Conservation (phyloP, 257 asterid genomes). For the Lithospermum erythrorhizon region DNA sequence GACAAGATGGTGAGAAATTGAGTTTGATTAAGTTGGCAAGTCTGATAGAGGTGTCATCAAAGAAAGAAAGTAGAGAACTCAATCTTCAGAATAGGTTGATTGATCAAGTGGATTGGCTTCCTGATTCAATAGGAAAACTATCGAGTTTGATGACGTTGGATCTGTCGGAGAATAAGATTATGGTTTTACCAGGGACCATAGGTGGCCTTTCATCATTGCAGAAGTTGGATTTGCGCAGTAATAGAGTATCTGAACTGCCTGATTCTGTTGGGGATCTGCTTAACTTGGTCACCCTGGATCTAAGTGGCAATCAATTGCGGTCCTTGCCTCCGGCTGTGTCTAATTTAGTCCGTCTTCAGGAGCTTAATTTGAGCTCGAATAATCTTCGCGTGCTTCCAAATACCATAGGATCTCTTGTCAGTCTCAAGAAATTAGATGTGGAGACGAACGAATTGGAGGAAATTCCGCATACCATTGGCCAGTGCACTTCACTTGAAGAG, state of each 20-base stretch:
- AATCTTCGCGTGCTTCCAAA: conserved; percentile 55
- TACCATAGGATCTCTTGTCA: conserved; percentile 56
- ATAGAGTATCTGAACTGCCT: conserved; percentile 49
- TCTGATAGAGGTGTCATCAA: conserved; percentile 63
- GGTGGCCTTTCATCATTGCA: conserved; percentile 54
- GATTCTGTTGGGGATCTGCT: conserved; percentile 66
- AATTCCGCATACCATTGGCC: conserved; percentile 68
- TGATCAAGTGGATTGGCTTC: conserved; percentile 89
- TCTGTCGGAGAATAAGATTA: conserved; percentile 67
- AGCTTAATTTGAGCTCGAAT: conserved; percentile 79
- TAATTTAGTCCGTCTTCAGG: conserved; percentile 50
- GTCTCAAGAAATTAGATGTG: conserved; percentile 46
- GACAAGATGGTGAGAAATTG: conserved; percentile 68
- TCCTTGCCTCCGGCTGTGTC: conserved; percentile 48
- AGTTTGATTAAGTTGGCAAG: conserved; percentile 76
- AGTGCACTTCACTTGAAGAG: conserved; percentile 56
- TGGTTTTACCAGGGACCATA: conserved; percentile 51
- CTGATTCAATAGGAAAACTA: conserved; percentile 86
- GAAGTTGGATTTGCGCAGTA: conserved; percentile 52
- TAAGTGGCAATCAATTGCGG: conserved; percentile 60
- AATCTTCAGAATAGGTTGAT: conserved; percentile 44
- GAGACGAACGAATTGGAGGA: conserved; percentile 77
- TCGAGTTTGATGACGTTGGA: conserved; percentile 51
- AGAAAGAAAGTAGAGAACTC: conserved; percentile 60
- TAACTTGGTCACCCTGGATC: conserved; percentile 46